Evolutionary conservation across 2,329 filamentous ascomycete species (phyloP).

Genomic region (Diaporthe citri): DNA sequence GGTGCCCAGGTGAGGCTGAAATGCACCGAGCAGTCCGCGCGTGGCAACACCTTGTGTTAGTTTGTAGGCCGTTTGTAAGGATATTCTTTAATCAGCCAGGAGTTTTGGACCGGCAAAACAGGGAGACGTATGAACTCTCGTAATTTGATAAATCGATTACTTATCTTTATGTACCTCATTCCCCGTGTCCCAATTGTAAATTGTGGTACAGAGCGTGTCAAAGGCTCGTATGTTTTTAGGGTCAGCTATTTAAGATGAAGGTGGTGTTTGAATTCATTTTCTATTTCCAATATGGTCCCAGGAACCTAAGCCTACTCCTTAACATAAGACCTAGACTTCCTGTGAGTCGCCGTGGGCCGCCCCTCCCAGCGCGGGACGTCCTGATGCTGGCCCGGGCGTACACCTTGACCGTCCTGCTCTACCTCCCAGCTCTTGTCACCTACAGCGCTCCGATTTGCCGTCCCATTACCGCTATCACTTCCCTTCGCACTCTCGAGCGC

Average conservation of each 20-base stretch:
- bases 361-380: conserved; percentile 36
- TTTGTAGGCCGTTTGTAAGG: neutral
- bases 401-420: neutral
- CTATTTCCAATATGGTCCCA: neutral
- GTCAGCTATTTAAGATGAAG: no score
- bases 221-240: neutral
- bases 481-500: conserved; percentile 49
- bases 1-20: neutral
- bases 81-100: conserved; percentile 19
- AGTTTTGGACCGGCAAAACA: conserved; percentile 26
- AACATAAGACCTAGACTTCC: conserved; percentile 28
- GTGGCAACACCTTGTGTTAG: neutral
- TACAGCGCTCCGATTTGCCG: neutral
- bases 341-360: conserved; percentile 34
- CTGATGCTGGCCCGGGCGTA: neutral
- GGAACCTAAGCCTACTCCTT: neutral
- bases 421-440: neutral
- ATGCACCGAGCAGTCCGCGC: neutral
- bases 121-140: neutral
- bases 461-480: neutral
- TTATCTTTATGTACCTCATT: neutral
- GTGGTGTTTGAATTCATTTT: neutral
- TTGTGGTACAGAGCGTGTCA: fast-evolving
- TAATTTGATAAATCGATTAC: neutral
- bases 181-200: neutral